Evolutionary conservation across 345 rosid species (phyloP).

Genomic region (Lenwebbia sp.): DNA sequence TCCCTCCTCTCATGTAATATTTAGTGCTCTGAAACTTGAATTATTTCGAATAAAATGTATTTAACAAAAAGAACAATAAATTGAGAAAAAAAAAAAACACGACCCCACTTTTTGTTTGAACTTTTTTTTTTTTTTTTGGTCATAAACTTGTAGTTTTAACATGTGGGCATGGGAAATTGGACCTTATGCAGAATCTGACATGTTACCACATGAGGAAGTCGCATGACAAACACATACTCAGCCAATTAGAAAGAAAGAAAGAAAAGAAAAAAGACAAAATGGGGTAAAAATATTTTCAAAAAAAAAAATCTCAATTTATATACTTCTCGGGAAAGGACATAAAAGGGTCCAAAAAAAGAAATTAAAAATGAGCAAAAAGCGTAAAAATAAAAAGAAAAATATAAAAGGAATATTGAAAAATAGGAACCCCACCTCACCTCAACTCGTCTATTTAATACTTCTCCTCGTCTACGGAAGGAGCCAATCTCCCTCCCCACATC

Average conservation of each 20-base stretch:
- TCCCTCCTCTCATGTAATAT: too few species aligned
- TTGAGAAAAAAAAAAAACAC: too few species aligned
- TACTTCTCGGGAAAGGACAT: background rate
- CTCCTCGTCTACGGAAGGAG: background rate
- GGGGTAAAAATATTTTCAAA: background rate
- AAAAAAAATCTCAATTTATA: background rate
- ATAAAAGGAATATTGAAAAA: background rate
- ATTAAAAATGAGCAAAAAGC: background rate
- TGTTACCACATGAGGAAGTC: background rate
- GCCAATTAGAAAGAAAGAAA: background rate
- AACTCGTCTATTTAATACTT: constrained; percentile 2
- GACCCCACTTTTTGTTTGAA: too few species aligned
- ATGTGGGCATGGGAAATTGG: background rate
- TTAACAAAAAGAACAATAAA: too few species aligned
- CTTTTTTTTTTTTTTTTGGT: too few species aligned
- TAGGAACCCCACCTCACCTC: background rate
- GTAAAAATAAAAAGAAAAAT: background rate
- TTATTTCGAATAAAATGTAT: background rate
- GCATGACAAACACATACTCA: background rate
- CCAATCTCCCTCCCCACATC: background rate
- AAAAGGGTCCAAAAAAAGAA: background rate
- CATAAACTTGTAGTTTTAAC: background rate
- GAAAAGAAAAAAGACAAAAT: background rate
- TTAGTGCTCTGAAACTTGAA: too few species aligned
- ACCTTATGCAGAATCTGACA: background rate